Evolutionary conservation across 768 basidiomycete species (phyloP), one percentile per base, ranked within the genome.

Genomic region (Rhodotorula sphaerocarpa): DNA sequence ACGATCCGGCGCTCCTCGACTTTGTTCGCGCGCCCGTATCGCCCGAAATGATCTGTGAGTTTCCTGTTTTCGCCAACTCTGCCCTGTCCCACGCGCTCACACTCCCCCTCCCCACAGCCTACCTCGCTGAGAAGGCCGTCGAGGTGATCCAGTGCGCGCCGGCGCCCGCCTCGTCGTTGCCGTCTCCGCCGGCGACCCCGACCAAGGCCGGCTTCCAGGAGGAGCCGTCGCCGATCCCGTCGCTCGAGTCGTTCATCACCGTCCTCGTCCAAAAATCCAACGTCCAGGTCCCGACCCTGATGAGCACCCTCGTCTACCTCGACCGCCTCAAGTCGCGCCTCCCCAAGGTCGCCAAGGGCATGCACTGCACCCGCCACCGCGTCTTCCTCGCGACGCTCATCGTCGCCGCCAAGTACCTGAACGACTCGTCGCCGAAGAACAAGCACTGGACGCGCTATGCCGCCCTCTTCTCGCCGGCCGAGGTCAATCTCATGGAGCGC

Each of bases 331-430:
- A 84, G 57, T 75, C 79, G 36, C 91, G 86, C 76, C 78, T 97
- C 50, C 88, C 91, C 10, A 78, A 81, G 39, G 82, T 88, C 77
- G 87, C 89, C 41, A 90, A 87, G 80, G 91, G 90, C 51, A 84
- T 90, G 68, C 64, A 86, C 28, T 95, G 90, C 75, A 93, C 93
- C 27, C 83, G 90, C 41, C 93, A 99, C 75, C 86, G 95, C 59
- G 86, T 99, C 55, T 96, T 99, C 77, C 82, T 99, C 70, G 93
- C 95, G 30, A 85, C 87, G 2, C 86, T 99, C 72, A 96, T 99
- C 76, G 87, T 90, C 48, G 85, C 95, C 39, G 87, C 91, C 68
- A 99, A 99, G 77, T 99, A 97, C 76, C 83, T 96, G 75, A 95
- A 99, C 77, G 71, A 73, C 67, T 73, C 72, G 34, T 86, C 86